A percentile compares a stretch with the other conserved stretches of the same genome.
Evolutionary conservation across 352 stramenopile species (phyloP).

Genomic region (Phytophthora podocarpi): DNA sequence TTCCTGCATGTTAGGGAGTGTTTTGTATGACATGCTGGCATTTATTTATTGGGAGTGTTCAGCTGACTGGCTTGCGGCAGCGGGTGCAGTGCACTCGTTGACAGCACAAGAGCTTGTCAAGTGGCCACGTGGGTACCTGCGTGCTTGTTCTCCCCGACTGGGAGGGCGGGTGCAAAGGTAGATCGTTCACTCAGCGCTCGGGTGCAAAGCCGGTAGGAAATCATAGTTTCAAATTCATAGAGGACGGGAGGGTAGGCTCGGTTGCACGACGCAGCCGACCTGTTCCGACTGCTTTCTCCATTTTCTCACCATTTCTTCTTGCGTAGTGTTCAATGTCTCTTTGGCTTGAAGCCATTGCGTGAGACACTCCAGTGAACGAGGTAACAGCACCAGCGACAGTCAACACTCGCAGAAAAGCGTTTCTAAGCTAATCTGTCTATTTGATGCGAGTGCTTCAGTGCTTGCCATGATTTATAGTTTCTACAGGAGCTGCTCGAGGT

Average conservation of each 20-base stretch:
- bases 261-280: slow-evolving; percentile 33
- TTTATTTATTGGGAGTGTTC: slow-evolving; percentile 41
- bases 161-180: slow-evolving; percentile 18
- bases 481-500: slow-evolving; percentile 76
- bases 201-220: slow-evolving; percentile 27
- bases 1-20: slow-evolving; percentile 34
- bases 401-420: no score
- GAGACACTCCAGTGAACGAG: no score
- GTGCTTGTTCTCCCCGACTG: slow-evolving; percentile 36
- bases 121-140: slow-evolving; percentile 15
- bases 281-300: slow-evolving; percentile 9
- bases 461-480: no score
- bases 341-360: no score
- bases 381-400: no score
- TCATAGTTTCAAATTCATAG: slow-evolving; percentile 23
- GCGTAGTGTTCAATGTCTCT: no score
- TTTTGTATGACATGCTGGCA: slow-evolving; percentile 31
- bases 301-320: slow-evolving; percentile 3
- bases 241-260: slow-evolving; percentile 2
- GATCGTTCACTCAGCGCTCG: background rate
- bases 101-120: slow-evolving; percentile 5
- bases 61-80: slow-evolving; percentile 11
- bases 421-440: slow-evolving; percentile 14
- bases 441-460: background rate
- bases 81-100: slow-evolving; percentile 5